phyloP scores from a whole-genome alignment of 306 rosid genomes.

The Vigna nakashimae region DNA sequence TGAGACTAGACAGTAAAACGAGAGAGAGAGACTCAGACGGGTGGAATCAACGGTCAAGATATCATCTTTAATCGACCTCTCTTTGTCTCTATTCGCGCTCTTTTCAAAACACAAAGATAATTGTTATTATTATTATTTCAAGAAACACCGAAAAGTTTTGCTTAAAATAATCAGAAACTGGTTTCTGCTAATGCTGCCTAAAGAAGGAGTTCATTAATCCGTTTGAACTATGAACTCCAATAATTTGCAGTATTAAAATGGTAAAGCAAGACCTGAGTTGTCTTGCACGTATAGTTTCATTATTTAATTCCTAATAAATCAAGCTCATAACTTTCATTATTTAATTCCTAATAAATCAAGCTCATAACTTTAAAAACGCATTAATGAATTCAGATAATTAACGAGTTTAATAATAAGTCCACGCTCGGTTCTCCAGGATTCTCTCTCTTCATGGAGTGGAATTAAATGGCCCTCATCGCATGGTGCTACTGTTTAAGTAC shows the following conservation, averaged over 20 bases:
- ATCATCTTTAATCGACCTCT: not conserved
- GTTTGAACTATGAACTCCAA: not conserved
- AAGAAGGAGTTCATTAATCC: too few relatives aligned
- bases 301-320: conserved; percentile 49
- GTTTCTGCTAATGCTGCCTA: not conserved
- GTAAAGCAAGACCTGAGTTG: conserved; percentile 49
- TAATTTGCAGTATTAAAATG: not conserved
- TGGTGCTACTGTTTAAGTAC: conserved; percentile 9
- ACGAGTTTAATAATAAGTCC: conserved; percentile 56
- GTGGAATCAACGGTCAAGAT: conserved; percentile 44
- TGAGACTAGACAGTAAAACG: conserved; percentile 26
- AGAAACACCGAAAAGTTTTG: conserved; percentile 30
- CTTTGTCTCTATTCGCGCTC: conserved; percentile 44
- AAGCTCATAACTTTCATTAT: conserved; percentile 43
- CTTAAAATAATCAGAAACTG: not conserved
- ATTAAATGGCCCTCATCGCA: conserved; percentile 31
- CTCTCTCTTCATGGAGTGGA: conserved; percentile 60
- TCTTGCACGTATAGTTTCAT: conserved; percentile 50
- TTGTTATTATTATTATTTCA: conserved; percentile 12
- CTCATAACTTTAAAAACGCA: conserved; percentile 37
- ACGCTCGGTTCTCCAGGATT: conserved; percentile 77
- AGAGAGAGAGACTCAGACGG: not conserved
- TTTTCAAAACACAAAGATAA: not conserved
- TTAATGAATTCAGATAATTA: conserved; percentile 17
- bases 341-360: conserved; percentile 50